Percentiles rank a stretch among this genome's conserved stretches.
Evolutionary conservation across 768 basidiomycete genomes (phyloP).

Genomic region (Mycena alexandri): DNA sequence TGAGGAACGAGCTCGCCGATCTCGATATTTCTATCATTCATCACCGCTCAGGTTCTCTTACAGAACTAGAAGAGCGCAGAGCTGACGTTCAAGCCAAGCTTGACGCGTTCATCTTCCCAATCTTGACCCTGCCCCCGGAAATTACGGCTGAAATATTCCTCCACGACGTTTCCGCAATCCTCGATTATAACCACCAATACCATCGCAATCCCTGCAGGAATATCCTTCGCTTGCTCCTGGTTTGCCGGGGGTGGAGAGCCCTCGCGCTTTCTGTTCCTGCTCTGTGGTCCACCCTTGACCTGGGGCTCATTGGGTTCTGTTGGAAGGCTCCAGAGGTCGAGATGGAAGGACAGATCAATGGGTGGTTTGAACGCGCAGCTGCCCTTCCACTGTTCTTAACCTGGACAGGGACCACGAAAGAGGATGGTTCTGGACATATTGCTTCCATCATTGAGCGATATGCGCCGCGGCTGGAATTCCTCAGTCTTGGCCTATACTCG

Average conservation of each 20-base stretch:
- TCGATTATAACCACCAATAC: background rate
- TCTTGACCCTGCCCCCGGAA: slow-evolving; percentile 14
- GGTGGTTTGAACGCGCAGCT: slow-evolving; percentile 12
- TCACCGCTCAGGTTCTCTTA: too few relatives aligned
- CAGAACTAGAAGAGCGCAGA: too few relatives aligned
- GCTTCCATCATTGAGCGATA: slow-evolving; percentile 3
- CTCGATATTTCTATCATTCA: too few relatives aligned
- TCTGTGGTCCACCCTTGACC: slow-evolving; percentile 10
- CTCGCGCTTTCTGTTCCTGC: slow-evolving; percentile 11
- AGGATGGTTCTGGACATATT: background rate
- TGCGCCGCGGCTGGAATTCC: background rate
- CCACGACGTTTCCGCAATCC: background rate
- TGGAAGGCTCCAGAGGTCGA: slow-evolving; percentile 1
- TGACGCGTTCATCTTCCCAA: slow-evolving; percentile 2
- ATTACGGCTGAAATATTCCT: slow-evolving; percentile 24
- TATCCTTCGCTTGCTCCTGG: background rate
- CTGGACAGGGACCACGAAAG: background rate
- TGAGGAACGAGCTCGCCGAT: too few relatives aligned
- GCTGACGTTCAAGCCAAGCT: too few relatives aligned
- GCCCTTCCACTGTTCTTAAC: slow-evolving; percentile 6
- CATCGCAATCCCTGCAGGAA: background rate
- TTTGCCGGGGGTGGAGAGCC: slow-evolving; percentile 7
- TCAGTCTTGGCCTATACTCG: background rate
- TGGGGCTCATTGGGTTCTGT: too few relatives aligned
- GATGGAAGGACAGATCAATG: background rate